Percentiles rank a stretch among this genome's conserved stretches.
phyloP scores from a whole-genome alignment of 805 yeast species.

The Saccharomycopsis sp. region DNA sequence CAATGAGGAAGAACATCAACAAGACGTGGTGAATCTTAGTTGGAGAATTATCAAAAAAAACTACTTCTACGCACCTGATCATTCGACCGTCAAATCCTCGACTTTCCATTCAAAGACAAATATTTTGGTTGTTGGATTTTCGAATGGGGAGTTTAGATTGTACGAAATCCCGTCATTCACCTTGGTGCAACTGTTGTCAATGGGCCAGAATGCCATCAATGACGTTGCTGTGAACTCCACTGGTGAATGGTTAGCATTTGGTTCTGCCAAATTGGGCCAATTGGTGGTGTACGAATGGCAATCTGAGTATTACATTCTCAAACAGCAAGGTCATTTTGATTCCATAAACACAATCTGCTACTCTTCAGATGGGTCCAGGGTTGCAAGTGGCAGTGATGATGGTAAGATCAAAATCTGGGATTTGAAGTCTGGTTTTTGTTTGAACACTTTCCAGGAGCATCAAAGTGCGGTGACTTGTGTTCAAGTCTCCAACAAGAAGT shows the following conservation, averaged over 20 bases:
- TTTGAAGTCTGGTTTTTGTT: slow-evolving; percentile 80
- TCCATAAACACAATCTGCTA: slow-evolving; percentile 75
- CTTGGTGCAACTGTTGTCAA: slow-evolving; percentile 74
- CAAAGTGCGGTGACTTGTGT: slow-evolving; percentile 75
- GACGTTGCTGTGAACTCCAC: slow-evolving; percentile 68
- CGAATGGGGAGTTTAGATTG: slow-evolving; percentile 81
- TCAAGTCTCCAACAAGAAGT: slow-evolving; percentile 57
- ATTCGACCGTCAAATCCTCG: slow-evolving; percentile 63
- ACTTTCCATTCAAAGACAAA: slow-evolving; percentile 70
- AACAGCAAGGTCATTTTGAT: slow-evolving; percentile 97
- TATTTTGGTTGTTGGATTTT: slow-evolving; percentile 79
- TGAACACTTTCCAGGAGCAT: slow-evolving; percentile 88
- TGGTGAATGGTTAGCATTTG: slow-evolving; percentile 97
- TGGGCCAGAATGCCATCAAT: slow-evolving; percentile 86
- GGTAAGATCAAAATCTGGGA: slow-evolving; percentile 98
- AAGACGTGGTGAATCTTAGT: slow-evolving; percentile 35
- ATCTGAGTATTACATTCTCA: slow-evolving; percentile 86
- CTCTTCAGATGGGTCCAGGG: slow-evolving; percentile 89
- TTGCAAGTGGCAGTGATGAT: slow-evolving; percentile 93
- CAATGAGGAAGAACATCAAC: slow-evolving; percentile 28
- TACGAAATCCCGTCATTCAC: slow-evolving; percentile 80
- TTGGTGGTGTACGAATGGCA: slow-evolving; percentile 97
- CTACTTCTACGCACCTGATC: slow-evolving; percentile 58
- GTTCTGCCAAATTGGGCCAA: slow-evolving; percentile 87
- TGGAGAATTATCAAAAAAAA: slow-evolving; percentile 83